Percentiles rank a stretch among this genome's conserved stretches.
Evolutionary conservation across 169 alveolate species (phyloP).

Genomic region (Cyclospora cayetanensis): DNA sequence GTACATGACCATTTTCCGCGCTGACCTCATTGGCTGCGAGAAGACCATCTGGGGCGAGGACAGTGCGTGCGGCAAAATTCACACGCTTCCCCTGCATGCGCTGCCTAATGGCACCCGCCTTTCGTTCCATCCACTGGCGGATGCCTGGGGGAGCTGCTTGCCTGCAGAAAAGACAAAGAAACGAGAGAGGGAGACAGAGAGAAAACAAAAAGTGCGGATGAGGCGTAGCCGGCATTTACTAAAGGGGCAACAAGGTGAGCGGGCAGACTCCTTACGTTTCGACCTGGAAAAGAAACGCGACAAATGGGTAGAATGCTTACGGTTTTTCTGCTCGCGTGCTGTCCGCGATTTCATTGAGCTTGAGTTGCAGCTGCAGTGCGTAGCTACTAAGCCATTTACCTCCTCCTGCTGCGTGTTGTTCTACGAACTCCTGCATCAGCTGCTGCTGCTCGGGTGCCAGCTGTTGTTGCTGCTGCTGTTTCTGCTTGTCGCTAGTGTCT

Average conservation of each 20-base stretch:
- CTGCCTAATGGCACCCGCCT: conserved; percentile 97
- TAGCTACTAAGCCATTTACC: conserved; percentile 55
- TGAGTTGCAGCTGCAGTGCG: conserved; percentile 60
- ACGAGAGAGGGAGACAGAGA: neutral
- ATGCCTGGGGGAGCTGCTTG: conserved; percentile 84
- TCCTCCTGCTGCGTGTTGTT: conserved; percentile 40
- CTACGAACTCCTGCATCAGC: conserved; percentile 53
- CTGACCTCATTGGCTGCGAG: conserved; percentile 90
- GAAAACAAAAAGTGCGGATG: neutral
- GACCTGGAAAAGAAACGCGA: no score
- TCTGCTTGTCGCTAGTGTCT: neutral
- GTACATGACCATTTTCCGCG: no score
- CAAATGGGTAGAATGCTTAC: conserved; percentile 23
- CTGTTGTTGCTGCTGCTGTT: neutral
- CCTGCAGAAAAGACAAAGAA: neutral
- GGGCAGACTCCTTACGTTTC: no score
- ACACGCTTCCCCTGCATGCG: conserved; percentile 99
- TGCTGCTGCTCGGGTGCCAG: conserved; percentile 49
- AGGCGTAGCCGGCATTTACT: no score
- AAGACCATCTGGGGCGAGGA: conserved; percentile 98
- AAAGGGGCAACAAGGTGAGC: no score
- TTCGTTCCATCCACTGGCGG: conserved; percentile 94
- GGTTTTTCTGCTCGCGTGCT: conserved; percentile 55
- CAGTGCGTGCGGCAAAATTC: conserved; percentile 98
- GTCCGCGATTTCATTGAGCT: conserved; percentile 54